Base-by-base conservation (phyloP, 176 grass and related monocot genomes). In the Aegilops tauschii region DNA sequence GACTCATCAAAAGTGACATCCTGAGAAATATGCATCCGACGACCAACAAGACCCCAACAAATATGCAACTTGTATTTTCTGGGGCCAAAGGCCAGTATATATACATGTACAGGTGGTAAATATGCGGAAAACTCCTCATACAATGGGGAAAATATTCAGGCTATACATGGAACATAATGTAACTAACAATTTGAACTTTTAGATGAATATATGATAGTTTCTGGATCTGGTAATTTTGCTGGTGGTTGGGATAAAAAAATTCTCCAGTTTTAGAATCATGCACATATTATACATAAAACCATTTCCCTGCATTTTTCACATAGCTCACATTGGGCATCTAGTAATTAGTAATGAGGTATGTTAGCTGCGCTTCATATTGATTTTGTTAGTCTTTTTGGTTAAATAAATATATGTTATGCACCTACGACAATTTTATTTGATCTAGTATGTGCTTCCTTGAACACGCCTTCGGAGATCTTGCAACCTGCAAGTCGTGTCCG, bases 371-470 rank as follows among this genome's bases (percentile, higher is more conserved):
- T 73, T 28, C 37, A 42, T 12, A 61, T 20, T 47, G 23, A 61
- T 73, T 73, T 73, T 83, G 52, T 27, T 62, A 56, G 18, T 84
- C 52, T 74, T 45, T 40, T 84, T 61, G 39, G n/a, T 42, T 12
- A 42, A 73, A 21, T 44, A 44, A 44, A 44, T 42, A 44, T 72
- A 42, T 83, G 23, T 61, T 73, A 83, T 40, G 67, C 32, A 50
- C 80, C 31, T 40, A 17, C n/a, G 61, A 62, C 42, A 42, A 28
- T 54, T 21, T 73, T 17, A 62, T 30, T 83, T 44, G 54, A 73
- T 83, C 52, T 21, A 45, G 9, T 21, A 73, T 14, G n/a, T 74
- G 23, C 61, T 83, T 40, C 2, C 10, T 42, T 73, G 59, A 31
- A 61, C 14, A 72, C 37, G 5, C 20, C 80, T 70, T 36, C 0